A percentile compares a stretch with the other conserved stretches of the same genome.
These are phyloP conservation scores for Pythium diclinum DNA, from an alignment of 352 stramenopile species.

Conservation along the genomic window DNA sequence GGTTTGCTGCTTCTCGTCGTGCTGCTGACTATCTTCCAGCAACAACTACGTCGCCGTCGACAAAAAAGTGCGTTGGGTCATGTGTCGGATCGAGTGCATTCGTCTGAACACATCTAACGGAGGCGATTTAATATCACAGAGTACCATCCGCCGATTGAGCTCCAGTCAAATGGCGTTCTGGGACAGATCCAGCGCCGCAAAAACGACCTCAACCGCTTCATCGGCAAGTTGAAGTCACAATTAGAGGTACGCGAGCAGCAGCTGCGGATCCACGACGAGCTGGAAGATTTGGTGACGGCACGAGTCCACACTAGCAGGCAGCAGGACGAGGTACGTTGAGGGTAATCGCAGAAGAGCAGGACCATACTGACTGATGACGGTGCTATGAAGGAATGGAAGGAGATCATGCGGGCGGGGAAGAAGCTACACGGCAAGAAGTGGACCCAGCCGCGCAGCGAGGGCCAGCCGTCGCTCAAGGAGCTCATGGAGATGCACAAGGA, in stretches of 20 bases:
- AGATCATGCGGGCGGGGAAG: slow-evolving; percentile 60
- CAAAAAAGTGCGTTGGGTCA: slow-evolving; percentile 9
- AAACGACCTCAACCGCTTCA: slow-evolving; percentile 58
- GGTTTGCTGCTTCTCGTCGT: slow-evolving; percentile 35
- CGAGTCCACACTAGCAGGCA: slow-evolving; percentile 44
- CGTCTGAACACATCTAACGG: background rate
- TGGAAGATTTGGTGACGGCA: slow-evolving; percentile 62
- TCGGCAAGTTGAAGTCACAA: slow-evolving; percentile 45
- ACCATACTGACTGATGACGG: background rate
- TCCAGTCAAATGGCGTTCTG: slow-evolving; percentile 37
- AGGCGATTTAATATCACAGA: slow-evolving; percentile 19
- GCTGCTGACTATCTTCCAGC: slow-evolving; percentile 36
- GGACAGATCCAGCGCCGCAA: slow-evolving; percentile 60
- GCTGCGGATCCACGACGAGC: slow-evolving; percentile 55
- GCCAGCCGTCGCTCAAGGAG: slow-evolving; percentile 31
- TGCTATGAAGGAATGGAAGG: slow-evolving; percentile 49
- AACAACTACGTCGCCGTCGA: slow-evolving; percentile 12
- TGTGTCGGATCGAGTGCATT: background rate
- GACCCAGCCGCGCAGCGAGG: slow-evolving; percentile 34
- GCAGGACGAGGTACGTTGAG: slow-evolving; percentile 39
- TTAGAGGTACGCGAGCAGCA: slow-evolving; percentile 53
- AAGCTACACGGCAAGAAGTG: slow-evolving; percentile 66
- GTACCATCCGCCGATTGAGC: slow-evolving; percentile 42
- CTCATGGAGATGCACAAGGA: slow-evolving; percentile 74
- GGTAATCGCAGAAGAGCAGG: background rate